Conservation (phyloP, 2,329 filamentous ascomycete genomes). For the Blumeria hordei region DNA sequence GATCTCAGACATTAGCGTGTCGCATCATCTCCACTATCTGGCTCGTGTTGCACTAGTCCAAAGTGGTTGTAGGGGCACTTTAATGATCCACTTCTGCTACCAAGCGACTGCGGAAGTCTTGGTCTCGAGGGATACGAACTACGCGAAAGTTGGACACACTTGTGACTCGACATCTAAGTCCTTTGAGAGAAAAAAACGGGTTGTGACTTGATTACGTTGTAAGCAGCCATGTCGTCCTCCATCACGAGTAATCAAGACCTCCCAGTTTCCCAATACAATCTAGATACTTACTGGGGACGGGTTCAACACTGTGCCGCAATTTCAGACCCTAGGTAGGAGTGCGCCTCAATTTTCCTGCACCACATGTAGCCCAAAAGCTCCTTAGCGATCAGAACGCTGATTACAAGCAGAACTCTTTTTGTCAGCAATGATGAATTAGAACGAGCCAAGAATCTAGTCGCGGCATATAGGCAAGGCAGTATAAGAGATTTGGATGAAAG, state of each 20-base stretch:
- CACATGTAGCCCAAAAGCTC: neutral
- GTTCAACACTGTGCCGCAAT: slow-evolving; percentile 76
- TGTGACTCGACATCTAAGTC: too few relatives aligned
- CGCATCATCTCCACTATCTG: too few relatives aligned
- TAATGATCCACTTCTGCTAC: too few relatives aligned
- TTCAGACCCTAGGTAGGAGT: slow-evolving; percentile 76
- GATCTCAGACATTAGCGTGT: too few relatives aligned
- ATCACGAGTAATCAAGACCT: slow-evolving; percentile 36
- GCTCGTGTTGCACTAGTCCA: too few relatives aligned
- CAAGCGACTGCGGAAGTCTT: too few relatives aligned
- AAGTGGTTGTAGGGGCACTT: too few relatives aligned
- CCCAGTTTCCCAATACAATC: slow-evolving; percentile 76
- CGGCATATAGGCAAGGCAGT: slow-evolving; percentile 69
- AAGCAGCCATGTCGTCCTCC: too few relatives aligned
- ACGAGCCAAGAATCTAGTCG: slow-evolving; percentile 58
- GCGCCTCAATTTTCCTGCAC: slow-evolving; percentile 3
- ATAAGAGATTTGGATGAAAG: slow-evolving; percentile 63
- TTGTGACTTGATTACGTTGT: too few relatives aligned
- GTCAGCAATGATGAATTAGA: slow-evolving; percentile 59
- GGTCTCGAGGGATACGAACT: too few relatives aligned
- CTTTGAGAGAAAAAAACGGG: too few relatives aligned
- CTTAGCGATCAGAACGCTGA: neutral
- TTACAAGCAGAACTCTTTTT: slow-evolving; percentile 48
- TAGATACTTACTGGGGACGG: slow-evolving; percentile 83
- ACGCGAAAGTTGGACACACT: too few relatives aligned